These are phyloP conservation scores for Penicillium nordicum DNA, from an alignment of 2,329 filamentous ascomycete genomes.

Conservation along the genomic window DNA sequence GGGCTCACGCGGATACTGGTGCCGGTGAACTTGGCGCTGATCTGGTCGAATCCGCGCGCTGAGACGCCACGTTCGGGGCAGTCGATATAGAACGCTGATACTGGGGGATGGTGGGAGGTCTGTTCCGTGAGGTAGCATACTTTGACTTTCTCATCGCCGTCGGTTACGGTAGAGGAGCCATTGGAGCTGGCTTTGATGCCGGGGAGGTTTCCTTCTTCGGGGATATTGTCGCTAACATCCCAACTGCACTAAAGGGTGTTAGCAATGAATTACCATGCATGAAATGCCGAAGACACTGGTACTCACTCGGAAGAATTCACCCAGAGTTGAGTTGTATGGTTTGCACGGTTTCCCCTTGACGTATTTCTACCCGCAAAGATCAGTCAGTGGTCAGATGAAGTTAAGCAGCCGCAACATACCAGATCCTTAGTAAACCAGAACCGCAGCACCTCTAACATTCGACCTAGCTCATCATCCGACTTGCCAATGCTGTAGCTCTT, in stretches of 20 bases:
- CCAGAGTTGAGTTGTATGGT: conserved; percentile 94
- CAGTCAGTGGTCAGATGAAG: conserved; percentile 15
- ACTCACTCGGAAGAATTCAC: conserved; percentile 90
- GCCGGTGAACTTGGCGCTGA: conserved; percentile 96
- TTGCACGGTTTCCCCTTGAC: conserved; percentile 98
- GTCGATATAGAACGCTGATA: conserved; percentile 91
- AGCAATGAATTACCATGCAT: neutral
- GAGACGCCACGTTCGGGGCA: conserved; percentile 87
- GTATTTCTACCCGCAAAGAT: conserved; percentile 65
- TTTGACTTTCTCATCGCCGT: conserved; percentile 56
- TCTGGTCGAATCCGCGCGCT: conserved; percentile 89
- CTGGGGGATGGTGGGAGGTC: conserved; percentile 94
- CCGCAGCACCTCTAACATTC: conserved; percentile 88
- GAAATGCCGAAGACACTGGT: neutral
- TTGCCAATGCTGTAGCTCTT: conserved; percentile 64
- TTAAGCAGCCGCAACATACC: conserved; percentile 39
- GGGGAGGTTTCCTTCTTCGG: conserved; percentile 52
- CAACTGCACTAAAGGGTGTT: conserved; percentile 70
- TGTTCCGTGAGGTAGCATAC: conserved; percentile 96
- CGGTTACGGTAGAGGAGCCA: conserved; percentile 32
- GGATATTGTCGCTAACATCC: conserved; percentile 79
- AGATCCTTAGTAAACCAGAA: conserved; percentile 99
- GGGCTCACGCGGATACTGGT: conserved; percentile 89
- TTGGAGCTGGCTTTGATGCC: conserved; percentile 31
- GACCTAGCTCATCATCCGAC: conserved; percentile 83